Evolutionary conservation across 768 basidiomycete species (phyloP), one percentile per base, ranked within the genome.

Genomic region (Leccinum aurantiacum): DNA sequence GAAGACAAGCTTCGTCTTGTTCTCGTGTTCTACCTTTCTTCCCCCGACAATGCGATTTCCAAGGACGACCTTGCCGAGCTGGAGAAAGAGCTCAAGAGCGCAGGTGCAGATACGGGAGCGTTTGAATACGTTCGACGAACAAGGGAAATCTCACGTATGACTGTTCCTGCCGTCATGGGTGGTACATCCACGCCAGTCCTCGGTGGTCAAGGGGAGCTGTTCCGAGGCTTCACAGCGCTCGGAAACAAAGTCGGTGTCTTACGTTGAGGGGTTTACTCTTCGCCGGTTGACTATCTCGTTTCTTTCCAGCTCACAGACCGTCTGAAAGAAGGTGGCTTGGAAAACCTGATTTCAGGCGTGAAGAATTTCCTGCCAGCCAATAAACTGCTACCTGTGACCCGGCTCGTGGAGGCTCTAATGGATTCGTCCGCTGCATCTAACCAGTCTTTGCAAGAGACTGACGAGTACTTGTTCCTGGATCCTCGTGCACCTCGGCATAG

Each of bases 351-450:
- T 63, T 95, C 95, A 0, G 96, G 95, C 41, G 97, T 99, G 67
- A 97, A 96, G 74, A 98, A 97, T 76, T 95, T 99, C 80, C 76
- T 99, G 17, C 97, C 97, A 1, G 89, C 93, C 3, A 93, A 94
- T 71, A 96, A 99, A 75, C 84, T 97, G 41, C 83, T 97, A 53
- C 89, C 93, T 11, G 86, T 96, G 50, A 98, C 97, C 0, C 88
- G 97, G 11, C 80, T 99, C 33, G 88, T 91, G 2, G 97, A 98
- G 69, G 96, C 97, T 22, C 80, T 99, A 29, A 98, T 98, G 95
- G 97, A 99, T 71, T 95, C 97, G 0, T 88, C 95, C 0, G 82
- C 90, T 2, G 97, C 94, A 3, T 91, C 93, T 27, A 95, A 95
- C 60, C 91, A 95, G 71, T 98, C 97, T 5, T 75, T 99, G 35